phyloP scores from a whole-genome alignment of 2,329 filamentous ascomycete genomes.

The Rasamsonia emersonii region DNA sequence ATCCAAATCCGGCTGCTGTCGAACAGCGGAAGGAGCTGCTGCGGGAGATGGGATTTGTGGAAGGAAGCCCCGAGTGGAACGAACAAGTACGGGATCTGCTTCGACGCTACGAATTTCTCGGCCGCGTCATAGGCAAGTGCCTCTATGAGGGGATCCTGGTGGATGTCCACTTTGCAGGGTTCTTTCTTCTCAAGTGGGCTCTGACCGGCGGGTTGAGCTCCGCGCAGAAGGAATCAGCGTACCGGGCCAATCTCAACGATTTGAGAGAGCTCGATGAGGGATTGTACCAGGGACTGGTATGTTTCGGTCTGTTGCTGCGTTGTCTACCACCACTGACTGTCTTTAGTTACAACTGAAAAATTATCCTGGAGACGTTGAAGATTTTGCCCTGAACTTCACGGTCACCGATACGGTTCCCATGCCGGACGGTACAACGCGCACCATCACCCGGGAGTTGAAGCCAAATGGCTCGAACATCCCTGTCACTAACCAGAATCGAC shows the following conservation, averaged over 20 bases:
- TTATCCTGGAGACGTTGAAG: slow-evolving; percentile 68
- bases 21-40: slow-evolving; percentile 59
- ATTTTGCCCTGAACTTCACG: slow-evolving; percentile 80
- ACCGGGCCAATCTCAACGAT: slow-evolving; percentile 91
- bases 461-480: slow-evolving; percentile 64
- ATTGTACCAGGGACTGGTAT: slow-evolving; percentile 74
- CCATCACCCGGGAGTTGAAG: slow-evolving; percentile 66
- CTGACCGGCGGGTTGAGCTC: slow-evolving; percentile 58
- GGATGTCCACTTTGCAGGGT: slow-evolving; percentile 85
- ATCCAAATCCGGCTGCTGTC: slow-evolving; percentile 72
- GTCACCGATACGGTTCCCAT: slow-evolving; percentile 61
- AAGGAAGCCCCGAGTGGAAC: slow-evolving; percentile 50
- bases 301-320: slow-evolving; percentile 12
- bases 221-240: slow-evolving; percentile 59
- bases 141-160: slow-evolving; percentile 94
- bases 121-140: slow-evolving; percentile 89
- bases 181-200: slow-evolving; percentile 95
- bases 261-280: slow-evolving; percentile 83
- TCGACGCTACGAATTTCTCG: slow-evolving; percentile 79
- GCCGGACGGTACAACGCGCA: slow-evolving; percentile 46
- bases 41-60: slow-evolving; percentile 42
- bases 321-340: slow-evolving; percentile 3
- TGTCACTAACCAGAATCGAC: slow-evolving; percentile 86
- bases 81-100: slow-evolving; percentile 53
- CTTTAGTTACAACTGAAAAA: slow-evolving; percentile 63